These are phyloP conservation scores for Loxodes magnus DNA, from an alignment of 73 alveolate genomes.

Conservation along the genomic window DNA sequence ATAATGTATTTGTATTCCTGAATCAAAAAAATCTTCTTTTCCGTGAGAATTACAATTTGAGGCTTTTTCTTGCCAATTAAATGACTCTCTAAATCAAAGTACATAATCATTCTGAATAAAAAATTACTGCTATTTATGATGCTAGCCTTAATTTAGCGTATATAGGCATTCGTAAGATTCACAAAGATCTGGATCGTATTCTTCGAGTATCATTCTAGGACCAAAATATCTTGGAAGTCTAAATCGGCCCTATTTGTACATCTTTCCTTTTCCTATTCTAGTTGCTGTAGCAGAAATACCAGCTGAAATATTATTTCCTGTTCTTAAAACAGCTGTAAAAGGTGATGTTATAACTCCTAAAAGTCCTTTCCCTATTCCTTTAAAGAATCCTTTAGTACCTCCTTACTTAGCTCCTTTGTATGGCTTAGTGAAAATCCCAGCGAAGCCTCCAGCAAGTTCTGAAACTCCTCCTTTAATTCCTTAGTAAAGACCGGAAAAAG, in stretches of 20 bases:
- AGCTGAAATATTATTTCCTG: conserved; percentile 49
- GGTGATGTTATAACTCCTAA: conserved; percentile 82
- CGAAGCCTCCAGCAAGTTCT: conserved; percentile 69
- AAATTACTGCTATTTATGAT: no score
- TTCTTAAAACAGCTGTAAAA: conserved; percentile 62
- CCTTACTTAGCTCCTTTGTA: conserved; percentile 54
- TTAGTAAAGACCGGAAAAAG: conserved; percentile 52
- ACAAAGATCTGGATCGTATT: conserved; percentile 65
- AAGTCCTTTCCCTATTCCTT: conserved; percentile 84
- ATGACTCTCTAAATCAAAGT: no score
- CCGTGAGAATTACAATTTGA: no score
- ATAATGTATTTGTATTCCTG: no score
- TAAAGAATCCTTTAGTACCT: conserved; percentile 74
- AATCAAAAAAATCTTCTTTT: no score
- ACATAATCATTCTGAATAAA: no score
- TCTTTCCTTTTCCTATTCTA: conserved; percentile 51
- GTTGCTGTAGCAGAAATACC: conserved; percentile 74
- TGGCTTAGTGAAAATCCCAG: conserved; percentile 79
- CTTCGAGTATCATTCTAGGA: conserved; percentile 46
- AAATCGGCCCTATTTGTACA: conserved; percentile 54
- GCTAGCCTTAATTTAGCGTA: no score
- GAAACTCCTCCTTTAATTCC: conserved; percentile 79
- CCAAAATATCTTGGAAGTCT: conserved; percentile 78
- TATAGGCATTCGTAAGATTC: conserved; percentile 46
- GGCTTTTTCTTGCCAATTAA: no score